Base-by-base conservation (phyloP, 257 asterid species). In the Solanum ahanhuiri region DNA sequence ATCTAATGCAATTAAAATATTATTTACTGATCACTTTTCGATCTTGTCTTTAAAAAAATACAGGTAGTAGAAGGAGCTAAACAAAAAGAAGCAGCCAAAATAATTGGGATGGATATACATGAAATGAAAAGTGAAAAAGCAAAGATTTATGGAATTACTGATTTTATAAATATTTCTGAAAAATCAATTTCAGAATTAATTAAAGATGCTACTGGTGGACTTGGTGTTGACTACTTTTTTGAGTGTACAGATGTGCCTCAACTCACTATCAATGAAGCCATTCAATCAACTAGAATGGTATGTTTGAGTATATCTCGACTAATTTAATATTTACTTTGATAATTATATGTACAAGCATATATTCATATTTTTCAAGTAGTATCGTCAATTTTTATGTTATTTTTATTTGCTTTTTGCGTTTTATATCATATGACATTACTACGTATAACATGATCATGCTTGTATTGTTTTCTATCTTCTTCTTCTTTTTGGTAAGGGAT, bases 161-260 rank as follows among this genome's bases (percentile, higher is more conserved):
- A 95, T 12, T 95, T 94, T 87, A 91, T 95, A 48, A 95, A 95
- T 82, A 92, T 25, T 77, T 35, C 88, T 30, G 91, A 89, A 30
- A 92, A 92, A 88, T 79, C 97, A 12, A 85, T 94, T 20, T 92
- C 98, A 3, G 91, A 91, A 5, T 88, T 91, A 89, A 88, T 95
- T 73, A 92, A 91, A 86, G 97, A 94, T 6, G 95, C 92, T 22
- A 95, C 98, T 0, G 95, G 88, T 18, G 98, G 97, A 67, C 88
- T 93, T 28, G 98, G 98, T 0, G 98, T 91, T 18, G 98, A 95
- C 23, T 94, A 87, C 85, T 91, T 92, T 12, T 89, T 90, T 33
- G 98, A 95, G 86, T 94, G 98, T 92, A 92, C 98, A 0, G 97
- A 95, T 14, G 95, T 92, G 20, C 93, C 96, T 0, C 71, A 90